These are phyloP conservation scores for Yamadazyma endophytica DNA, from an alignment of 805 yeast genomes.

Conservation along the genomic window DNA sequence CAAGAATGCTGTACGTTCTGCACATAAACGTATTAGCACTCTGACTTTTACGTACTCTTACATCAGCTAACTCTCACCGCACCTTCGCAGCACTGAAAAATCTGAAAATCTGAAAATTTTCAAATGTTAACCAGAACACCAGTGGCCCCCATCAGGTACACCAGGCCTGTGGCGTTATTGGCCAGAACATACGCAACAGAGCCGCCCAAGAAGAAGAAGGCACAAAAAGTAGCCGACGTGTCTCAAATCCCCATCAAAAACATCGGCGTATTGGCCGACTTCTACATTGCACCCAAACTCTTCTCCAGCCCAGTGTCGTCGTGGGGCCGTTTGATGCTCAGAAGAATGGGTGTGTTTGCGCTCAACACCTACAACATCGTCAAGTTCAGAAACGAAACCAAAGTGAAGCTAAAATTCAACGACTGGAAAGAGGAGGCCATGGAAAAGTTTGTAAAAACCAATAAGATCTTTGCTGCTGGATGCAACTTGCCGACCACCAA, in stretches of 20 bases:
- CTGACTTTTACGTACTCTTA: no score
- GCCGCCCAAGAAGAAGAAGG: conserved; percentile 11
- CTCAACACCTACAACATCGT: conserved; percentile 57
- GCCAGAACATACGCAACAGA: conserved; percentile 11
- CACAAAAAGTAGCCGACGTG: conserved; percentile 21
- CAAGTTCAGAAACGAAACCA: conserved; percentile 41
- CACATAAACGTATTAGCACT: no score
- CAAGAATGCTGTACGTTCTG: no score
- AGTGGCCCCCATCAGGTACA: no score
- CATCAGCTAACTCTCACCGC: no score
- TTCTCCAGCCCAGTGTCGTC: conserved; percentile 20
- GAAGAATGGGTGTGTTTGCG: conserved; percentile 64
- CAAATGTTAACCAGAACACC: no score
- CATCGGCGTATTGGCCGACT: conserved; percentile 40
- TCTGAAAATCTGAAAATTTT: no score
- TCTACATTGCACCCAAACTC: conserved; percentile 38
- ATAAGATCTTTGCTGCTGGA: conserved; percentile 69
- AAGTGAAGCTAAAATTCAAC: conserved; percentile 51
- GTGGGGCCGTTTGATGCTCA: conserved; percentile 46
- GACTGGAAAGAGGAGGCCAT: conserved; percentile 86
- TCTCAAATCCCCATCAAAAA: conserved; percentile 34
- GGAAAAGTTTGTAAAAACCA: conserved; percentile 70
- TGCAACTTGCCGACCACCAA: conserved; percentile 27
- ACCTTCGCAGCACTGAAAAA: no score
- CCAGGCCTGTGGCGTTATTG: neutral